Conservation (phyloP, 2,329 filamentous ascomycete genomes). For the Neophaeococcomyces mojaviensis region DNA sequence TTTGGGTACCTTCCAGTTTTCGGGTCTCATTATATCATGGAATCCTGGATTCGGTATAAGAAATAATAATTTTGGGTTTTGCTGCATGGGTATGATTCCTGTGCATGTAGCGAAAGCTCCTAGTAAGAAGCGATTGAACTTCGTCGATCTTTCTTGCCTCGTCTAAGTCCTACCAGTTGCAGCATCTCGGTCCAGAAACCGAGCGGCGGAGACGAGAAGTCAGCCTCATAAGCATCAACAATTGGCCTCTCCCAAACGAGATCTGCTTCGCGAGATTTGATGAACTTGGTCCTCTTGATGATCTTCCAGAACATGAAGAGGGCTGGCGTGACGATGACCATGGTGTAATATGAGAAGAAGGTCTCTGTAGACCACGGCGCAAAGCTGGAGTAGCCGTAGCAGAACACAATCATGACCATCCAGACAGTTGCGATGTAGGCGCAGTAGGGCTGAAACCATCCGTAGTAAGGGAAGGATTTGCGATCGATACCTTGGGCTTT, state of each 20-base stretch:
- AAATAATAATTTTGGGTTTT: too few relatives aligned
- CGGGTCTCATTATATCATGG: too few relatives aligned
- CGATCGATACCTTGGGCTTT: slow-evolving; percentile 48
- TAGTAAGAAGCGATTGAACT: neutral
- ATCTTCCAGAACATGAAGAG: slow-evolving; percentile 58
- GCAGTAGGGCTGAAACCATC: slow-evolving; percentile 59
- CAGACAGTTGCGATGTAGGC: slow-evolving; percentile 57
- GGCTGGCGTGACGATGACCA: slow-evolving; percentile 48
- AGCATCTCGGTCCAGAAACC: slow-evolving; percentile 22
- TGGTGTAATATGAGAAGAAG: slow-evolving; percentile 61
- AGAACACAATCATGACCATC: slow-evolving; percentile 60
- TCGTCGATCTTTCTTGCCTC: slow-evolving; percentile 7
- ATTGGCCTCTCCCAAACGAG: slow-evolving; percentile 53
- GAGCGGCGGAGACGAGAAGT: slow-evolving; percentile 42
- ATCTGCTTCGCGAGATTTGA: slow-evolving; percentile 50
- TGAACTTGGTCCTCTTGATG: slow-evolving; percentile 50
- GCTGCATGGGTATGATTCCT: too few relatives aligned
- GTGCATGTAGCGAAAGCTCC: too few relatives aligned
- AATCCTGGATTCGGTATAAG: too few relatives aligned
- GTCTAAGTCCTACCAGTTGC: slow-evolving; percentile 17
- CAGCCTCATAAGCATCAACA: slow-evolving; percentile 52
- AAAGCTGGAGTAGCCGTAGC: slow-evolving; percentile 67
- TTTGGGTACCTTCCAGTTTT: too few relatives aligned
- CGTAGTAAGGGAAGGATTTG: slow-evolving; percentile 48
- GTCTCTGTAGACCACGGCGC: slow-evolving; percentile 58